These are phyloP conservation scores for Phytophthora sp. DNA, from an alignment of 352 stramenopile genomes.

Conservation along the genomic window DNA sequence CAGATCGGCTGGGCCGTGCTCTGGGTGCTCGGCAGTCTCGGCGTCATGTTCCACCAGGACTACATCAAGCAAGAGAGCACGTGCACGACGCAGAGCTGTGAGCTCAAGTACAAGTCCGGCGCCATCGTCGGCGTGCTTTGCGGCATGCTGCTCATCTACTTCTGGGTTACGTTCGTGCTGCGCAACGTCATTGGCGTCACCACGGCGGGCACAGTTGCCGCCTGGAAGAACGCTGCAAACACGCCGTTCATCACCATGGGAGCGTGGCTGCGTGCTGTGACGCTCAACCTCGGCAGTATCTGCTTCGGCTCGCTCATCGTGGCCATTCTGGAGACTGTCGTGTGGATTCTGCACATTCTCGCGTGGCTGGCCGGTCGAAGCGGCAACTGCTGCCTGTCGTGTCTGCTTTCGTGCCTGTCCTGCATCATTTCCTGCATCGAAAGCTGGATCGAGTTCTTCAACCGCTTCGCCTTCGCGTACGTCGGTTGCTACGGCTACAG, in stretches of 20 bases:
- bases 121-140: slow-evolving; percentile 80
- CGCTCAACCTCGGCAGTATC: slow-evolving; percentile 92
- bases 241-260: slow-evolving; percentile 76
- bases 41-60: slow-evolving; percentile 83
- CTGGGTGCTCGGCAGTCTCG: slow-evolving; percentile 86
- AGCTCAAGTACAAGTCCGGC: slow-evolving; percentile 49
- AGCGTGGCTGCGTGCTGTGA: slow-evolving; percentile 83
- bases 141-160: slow-evolving; percentile 92
- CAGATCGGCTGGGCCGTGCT: slow-evolving; percentile 87
- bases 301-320: slow-evolving; percentile 93
- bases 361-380: slow-evolving; percentile 60
- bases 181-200: slow-evolving; percentile 92
- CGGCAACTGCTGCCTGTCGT: slow-evolving; percentile 80
- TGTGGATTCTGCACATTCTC: slow-evolving; percentile 71
- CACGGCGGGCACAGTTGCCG: slow-evolving; percentile 88
- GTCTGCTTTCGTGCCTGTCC: slow-evolving; percentile 64
- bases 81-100: slow-evolving; percentile 58
- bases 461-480: slow-evolving; percentile 90
- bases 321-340: slow-evolving; percentile 88
- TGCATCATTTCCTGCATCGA: slow-evolving; percentile 87
- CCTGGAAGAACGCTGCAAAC: slow-evolving; percentile 88
- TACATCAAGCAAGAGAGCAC: slow-evolving; percentile 61
- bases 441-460: slow-evolving; percentile 90
- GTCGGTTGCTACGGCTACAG: slow-evolving; percentile 88
- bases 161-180: slow-evolving; percentile 90